Evolutionary conservation across 768 basidiomycete genomes (phyloP).

Genomic region (Lentinula edodes): DNA sequence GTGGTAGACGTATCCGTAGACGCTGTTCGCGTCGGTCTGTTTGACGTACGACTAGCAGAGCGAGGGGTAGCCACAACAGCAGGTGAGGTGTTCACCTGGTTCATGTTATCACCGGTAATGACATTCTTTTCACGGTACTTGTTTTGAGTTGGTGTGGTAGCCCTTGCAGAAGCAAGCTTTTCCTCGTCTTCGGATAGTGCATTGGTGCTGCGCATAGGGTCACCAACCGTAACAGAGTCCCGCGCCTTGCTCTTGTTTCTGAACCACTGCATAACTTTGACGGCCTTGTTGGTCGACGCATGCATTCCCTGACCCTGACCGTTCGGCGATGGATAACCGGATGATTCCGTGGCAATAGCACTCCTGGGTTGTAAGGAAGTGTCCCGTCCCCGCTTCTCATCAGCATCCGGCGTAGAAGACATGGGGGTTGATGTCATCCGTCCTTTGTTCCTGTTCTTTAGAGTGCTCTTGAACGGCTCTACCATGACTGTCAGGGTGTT

Average conservation of each 20-base stretch:
- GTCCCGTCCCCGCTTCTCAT: constrained; percentile 9
- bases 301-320: constrained; percentile 35
- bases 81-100: constrained; percentile 15
- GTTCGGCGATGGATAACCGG: constrained; percentile 18
- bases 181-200: constrained; percentile 10
- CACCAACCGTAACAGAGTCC: constrained; percentile 26
- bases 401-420: constrained; percentile 22
- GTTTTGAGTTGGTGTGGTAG: constrained; percentile 22
- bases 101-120: constrained; percentile 27
- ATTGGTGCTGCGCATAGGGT: background rate
- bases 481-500: constrained; percentile 89
- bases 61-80: background rate
- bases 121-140: constrained; percentile 25
- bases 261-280: constrained; percentile 99
- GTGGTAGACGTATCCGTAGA: constrained; percentile 39
- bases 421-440: constrained; percentile 25
- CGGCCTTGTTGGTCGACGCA: constrained; percentile 82
- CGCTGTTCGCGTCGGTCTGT: constrained; percentile 38
- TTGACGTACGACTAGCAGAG: constrained; percentile 16
- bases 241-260: constrained; percentile 58
- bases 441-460: constrained; percentile 37
- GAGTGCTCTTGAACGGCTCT: constrained; percentile 61
- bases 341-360: constrained; percentile 2
- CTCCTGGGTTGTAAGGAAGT: constrained; percentile 11
- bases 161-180: constrained; percentile 9